phyloP scores from a whole-genome alignment of 2,329 filamentous ascomycete species.

The Basipetospora sp. region DNA sequence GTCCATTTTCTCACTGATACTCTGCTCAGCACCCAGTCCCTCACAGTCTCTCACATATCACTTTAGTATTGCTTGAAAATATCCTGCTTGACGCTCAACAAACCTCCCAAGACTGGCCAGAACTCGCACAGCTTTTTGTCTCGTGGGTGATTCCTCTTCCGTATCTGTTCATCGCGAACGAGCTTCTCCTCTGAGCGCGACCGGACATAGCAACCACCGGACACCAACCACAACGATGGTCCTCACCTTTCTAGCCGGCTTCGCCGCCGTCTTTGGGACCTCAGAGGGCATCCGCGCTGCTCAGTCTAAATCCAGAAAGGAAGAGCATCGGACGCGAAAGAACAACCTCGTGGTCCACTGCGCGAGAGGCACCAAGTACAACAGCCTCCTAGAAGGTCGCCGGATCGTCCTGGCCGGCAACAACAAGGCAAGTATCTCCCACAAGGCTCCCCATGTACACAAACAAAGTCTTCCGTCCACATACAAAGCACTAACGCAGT shows the following conservation, averaged over 20 bases:
- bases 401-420: conserved; percentile 29
- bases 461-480: neutral
- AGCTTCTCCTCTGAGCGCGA: no score
- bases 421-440: conserved; percentile 14
- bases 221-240: conserved; percentile 9
- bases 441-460: neutral
- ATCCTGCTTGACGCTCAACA: no score
- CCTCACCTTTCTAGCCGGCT: conserved; percentile 22
- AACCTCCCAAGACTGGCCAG: no score
- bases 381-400: conserved; percentile 28
- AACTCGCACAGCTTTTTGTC: no score
- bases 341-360: conserved; percentile 33
- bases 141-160: no score
- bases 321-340: conserved; percentile 32
- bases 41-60: no score
- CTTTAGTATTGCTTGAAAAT: no score
- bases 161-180: no score
- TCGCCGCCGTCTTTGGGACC: conserved; percentile 29
- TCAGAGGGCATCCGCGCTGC: conserved; percentile 32
- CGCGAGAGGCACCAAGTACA: conserved; percentile 29
- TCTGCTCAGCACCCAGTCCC: no score
- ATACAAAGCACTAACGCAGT: neutral
- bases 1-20: no score
- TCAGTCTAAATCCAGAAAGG: conserved; percentile 28
- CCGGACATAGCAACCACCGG: no score